Evolutionary conservation across 2,329 filamentous ascomycete genomes (phyloP), one percentile per base, ranked within the genome.

Genomic region (Fusarium nematophilum): DNA sequence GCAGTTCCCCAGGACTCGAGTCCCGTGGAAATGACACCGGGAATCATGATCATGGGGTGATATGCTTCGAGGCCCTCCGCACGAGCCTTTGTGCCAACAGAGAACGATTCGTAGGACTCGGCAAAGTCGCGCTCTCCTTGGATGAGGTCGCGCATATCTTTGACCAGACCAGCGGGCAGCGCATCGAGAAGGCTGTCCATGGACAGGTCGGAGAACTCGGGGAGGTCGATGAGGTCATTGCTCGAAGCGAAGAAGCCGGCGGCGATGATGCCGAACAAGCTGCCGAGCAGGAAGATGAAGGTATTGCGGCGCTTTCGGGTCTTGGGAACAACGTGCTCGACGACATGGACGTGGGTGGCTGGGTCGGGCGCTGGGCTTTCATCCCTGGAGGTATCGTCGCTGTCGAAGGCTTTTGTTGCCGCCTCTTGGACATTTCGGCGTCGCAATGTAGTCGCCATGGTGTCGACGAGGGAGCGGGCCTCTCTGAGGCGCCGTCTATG

Each of bases 1-100:
- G 90, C 88, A 0, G 95, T 98, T 4, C 94, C 92, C 95, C 95
- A 99, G 40, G 92, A 97, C 76, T 99, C 95, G 18, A 99, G 84
- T 1, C 95, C 95, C 0, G 95, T 98, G 0, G 95, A 98, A 66
- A 99, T 99, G 55, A 99, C 95, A 5, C 95, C 95, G 0, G 95
- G 95, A 9, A 99, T 88, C 94, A 99, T 98, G 62, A 99, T 91
- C 59, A 99, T 89, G 1, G 95, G 92, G 68, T 97, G 93, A 55
- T 91, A 84, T 13, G 91, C 94, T 40, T 84, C 75, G 14, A 98
- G 83, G 2, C 96, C 96, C 73, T 97, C 90, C 5, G 88, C 80
- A 31, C 88, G 88, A 15, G 93, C 89, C 69, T 96, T 91, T 25
- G 95, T 78, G 5, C 95, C 96, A 39, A 98, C 91, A 1, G 93